These are phyloP conservation scores for Cornus suecica DNA, from an alignment of 148 eudicot species.

Conservation along the genomic window DNA sequence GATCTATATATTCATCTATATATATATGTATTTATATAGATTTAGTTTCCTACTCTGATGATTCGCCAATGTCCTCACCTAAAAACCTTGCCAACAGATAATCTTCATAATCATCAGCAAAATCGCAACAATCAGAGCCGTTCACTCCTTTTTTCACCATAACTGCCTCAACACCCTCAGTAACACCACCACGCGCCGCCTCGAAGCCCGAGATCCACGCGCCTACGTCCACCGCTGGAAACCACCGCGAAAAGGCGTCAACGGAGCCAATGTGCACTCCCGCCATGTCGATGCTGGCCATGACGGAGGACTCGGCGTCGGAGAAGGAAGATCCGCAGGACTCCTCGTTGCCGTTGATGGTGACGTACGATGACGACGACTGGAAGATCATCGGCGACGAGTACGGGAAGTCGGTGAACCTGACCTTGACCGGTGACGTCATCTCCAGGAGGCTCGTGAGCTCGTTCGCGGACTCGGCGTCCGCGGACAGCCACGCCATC, in stretches of 20 bases:
- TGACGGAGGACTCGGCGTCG: conserved; percentile 54
- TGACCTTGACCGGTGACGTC: conserved; percentile 30
- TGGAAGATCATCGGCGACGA: conserved; percentile 22
- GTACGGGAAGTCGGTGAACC: conserved; percentile 48
- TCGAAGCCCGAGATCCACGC: conserved; percentile 13
- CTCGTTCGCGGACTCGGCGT: conserved; percentile 33
- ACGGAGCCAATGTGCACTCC: conserved; percentile 2
- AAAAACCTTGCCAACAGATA: conserved; percentile 30
- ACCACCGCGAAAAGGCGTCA: background rate
- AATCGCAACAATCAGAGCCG: conserved; percentile 19
- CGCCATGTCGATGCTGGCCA: conserved; percentile 56
- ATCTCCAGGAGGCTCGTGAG: conserved; percentile 48
- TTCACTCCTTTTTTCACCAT: background rate
- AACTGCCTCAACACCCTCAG: background rate
- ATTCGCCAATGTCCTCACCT: conserved; percentile 18
- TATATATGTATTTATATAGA: too few relatives aligned
- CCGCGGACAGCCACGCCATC: conserved; percentile 10
- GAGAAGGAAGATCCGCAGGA: conserved; percentile 73
- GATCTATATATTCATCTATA: too few relatives aligned
- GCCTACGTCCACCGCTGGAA: conserved; percentile 14
- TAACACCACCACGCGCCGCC: conserved; percentile 18
- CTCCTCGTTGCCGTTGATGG: conserved; percentile 71
- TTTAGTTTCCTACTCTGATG: background rate
- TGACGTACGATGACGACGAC: conserved; percentile 46
- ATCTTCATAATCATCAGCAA: conserved; percentile 15